Base-by-base conservation (phyloP, 2,329 filamentous ascomycete genomes). In the Pseudogymnoascus sp. region DNA sequence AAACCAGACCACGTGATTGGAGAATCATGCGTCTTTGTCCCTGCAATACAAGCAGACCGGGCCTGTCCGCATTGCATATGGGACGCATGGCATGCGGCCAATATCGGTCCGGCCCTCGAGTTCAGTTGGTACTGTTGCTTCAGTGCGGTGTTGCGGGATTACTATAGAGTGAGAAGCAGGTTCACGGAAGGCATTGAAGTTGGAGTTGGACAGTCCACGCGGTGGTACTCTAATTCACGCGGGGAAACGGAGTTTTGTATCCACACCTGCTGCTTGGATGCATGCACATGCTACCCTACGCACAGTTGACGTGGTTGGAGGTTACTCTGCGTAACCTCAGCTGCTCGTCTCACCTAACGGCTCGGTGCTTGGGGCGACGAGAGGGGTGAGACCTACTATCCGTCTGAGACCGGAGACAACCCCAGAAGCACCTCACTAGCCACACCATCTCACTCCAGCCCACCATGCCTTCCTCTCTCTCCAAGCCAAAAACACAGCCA, bases 1-100 rank as follows among this genome's bases (percentile, higher is more conserved):
- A 50, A 54, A 54, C 28, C 47, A 54, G 32, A 54, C 47, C 47
- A 54, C 47, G 47, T 54, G 47, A 54, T 54, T 54, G 47, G 47
- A 54, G 47, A 54, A 28, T 32, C 47, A 54, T 54, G 47, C 47
- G 32, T 54, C 6, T n/a, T 54, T 18, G n/a, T 32, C 47, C 47
- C 25, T 54, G 28, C 28, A 50, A 50, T 18, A 54, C 32, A 54
- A 12, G 47, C 47, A 54, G 28, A 20, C 25, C n/a, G 28, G 47
- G n/a, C 47, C 47, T 54, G 47, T 32, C 28, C 47, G 47, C 47
- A 54, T 54, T 54, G 43, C 47, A 54, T 54, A 54, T 54, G 9
- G 25, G 25, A 32, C 47, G 47, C 47, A 54, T 54, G 47, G 47
- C n/a, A 32, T 54, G 28, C 47, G n/a, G 47, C 28, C 47, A 54